Conservation (phyloP, 1,284 basidiomycete genomes). For the Uromyces viciae-fabae region DNA sequence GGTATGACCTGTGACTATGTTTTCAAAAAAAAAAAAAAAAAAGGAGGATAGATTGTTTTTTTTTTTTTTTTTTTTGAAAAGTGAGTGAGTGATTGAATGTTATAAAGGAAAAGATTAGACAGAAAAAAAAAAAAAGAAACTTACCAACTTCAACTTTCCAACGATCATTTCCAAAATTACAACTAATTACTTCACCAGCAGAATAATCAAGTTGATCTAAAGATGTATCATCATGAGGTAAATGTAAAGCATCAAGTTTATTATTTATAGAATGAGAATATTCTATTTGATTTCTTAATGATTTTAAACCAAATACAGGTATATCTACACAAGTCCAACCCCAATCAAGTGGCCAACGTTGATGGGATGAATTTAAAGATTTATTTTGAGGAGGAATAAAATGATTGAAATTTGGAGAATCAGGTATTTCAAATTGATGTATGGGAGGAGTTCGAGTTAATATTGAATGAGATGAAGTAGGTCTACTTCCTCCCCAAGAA, state of each 20-base stretch:
- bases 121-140: neutral
- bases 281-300: slow-evolving; percentile 26
- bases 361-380: neutral
- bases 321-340: slow-evolving; percentile 33
- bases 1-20: slow-evolving; percentile 19
- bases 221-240: neutral
- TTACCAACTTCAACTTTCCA: slow-evolving; percentile 41
- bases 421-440: no score
- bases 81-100: neutral
- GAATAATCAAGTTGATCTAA: neutral
- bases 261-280: neutral
- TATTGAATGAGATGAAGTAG: no score
- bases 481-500: no score
- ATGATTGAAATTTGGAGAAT: no score
- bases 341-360: slow-evolving; percentile 19
- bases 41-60: neutral
- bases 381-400: neutral
- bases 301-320: neutral
- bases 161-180: slow-evolving; percentile 9
- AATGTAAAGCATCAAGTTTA: neutral
- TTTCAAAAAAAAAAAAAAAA: no score
- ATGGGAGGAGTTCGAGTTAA: no score
- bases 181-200: slow-evolving; percentile 22
- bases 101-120: neutral
- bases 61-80: neutral